Percentiles rank a stretch among this genome's conserved stretches.
Evolutionary conservation across 1,284 basidiomycete species (phyloP).

Genomic region (Omphalotus olearius): DNA sequence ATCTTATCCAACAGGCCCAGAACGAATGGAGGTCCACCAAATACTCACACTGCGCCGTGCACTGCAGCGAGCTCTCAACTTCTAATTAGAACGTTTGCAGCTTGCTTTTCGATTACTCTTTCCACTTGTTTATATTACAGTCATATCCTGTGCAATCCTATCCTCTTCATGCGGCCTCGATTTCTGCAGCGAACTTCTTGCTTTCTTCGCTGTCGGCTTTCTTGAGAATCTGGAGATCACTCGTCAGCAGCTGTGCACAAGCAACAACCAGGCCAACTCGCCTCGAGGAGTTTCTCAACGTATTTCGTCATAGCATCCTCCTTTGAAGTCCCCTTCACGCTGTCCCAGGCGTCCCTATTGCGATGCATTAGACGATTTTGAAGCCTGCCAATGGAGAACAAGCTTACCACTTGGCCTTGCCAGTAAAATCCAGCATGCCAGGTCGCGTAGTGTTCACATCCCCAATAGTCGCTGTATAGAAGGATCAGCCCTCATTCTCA

Average conservation of each 20-base stretch:
- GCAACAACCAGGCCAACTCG: constrained; percentile 29
- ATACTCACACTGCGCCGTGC: too few species aligned
- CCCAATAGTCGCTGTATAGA: constrained; percentile 64
- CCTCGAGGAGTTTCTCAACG: constrained; percentile 69
- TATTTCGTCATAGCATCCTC: constrained; percentile 73
- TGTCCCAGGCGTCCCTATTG: constrained; percentile 82
- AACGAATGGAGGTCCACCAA: too few species aligned
- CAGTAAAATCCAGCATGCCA: constrained; percentile 75
- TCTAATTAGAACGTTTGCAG: too few species aligned
- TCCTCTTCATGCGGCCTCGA: constrained; percentile 44
- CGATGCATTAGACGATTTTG: constrained; percentile 14
- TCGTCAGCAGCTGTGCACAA: constrained; percentile 10
- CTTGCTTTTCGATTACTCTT: too few species aligned
- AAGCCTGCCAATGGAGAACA: too few species aligned
- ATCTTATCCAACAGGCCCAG: too few species aligned
- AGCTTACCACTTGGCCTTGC: constrained; percentile 79
- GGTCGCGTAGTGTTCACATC: constrained; percentile 64
- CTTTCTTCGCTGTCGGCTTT: constrained; percentile 47
- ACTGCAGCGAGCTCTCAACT: too few species aligned
- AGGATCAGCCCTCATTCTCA: background rate
- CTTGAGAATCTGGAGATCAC: constrained; percentile 47
- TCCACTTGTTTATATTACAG: too few species aligned
- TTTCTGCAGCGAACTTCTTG: constrained; percentile 54
- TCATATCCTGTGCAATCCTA: background rate
- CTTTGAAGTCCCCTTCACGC: constrained; percentile 65